These are phyloP conservation scores for Arabidopsis lyrata DNA, from an alignment of 441 rosid species.

Conservation along the genomic window DNA sequence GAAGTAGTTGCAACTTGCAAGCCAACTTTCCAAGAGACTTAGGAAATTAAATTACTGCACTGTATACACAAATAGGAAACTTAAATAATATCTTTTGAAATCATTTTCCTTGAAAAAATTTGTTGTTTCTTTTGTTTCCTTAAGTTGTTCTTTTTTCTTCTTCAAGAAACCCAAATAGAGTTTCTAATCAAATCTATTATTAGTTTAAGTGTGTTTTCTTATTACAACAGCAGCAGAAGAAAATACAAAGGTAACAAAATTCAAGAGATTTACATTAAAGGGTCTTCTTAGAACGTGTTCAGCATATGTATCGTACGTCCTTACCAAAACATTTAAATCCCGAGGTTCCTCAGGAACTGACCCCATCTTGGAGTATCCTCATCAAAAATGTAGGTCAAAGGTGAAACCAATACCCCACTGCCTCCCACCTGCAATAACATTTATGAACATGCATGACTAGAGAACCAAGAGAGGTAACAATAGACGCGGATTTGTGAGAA, in stretches of 20 bases:
- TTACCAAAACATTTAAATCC: constrained; percentile 35
- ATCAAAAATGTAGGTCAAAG: constrained; percentile 88
- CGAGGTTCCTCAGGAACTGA: constrained; percentile 71
- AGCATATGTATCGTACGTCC: constrained; percentile 18
- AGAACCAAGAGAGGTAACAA: constrained; percentile 9
- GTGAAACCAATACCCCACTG: constrained; percentile 87
- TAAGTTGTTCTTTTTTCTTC: too few species aligned
- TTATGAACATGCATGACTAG: background rate
- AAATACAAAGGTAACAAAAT: constrained; percentile 19
- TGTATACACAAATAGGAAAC: too few species aligned
- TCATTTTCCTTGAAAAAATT: too few species aligned
- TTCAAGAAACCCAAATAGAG: too few species aligned
- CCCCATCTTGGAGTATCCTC: constrained; percentile 96
- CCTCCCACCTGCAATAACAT: constrained; percentile 80
- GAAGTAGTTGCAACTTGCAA: too few species aligned
- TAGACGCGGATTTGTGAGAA: background rate
- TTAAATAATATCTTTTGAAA: too few species aligned
- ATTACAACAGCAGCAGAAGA: too few species aligned
- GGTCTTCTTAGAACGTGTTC: constrained; percentile 32
- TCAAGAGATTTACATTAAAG: constrained; percentile 36
- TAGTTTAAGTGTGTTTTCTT: too few species aligned
- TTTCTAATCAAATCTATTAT: too few species aligned
- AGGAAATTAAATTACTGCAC: too few species aligned
- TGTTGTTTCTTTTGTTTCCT: too few species aligned
- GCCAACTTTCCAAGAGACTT: too few species aligned